Evolutionary conservation across 805 yeast species (phyloP).

Genomic region (Pichia rugopelliculosa): DNA sequence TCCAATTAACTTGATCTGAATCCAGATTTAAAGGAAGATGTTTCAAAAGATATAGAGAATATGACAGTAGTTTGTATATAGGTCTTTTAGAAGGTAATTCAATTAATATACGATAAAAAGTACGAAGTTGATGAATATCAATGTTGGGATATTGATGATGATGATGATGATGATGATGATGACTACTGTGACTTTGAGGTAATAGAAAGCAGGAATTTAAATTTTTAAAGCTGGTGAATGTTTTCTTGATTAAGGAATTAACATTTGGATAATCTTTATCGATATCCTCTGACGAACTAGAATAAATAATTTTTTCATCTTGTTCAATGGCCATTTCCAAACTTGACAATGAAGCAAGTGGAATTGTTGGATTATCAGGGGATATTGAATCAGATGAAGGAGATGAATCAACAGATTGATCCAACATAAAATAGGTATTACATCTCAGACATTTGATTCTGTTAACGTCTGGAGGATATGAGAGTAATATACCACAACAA

Average conservation of each 20-base stretch:
- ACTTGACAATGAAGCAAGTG: neutral
- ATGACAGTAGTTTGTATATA: constrained; percentile 43
- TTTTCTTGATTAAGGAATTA: constrained; percentile 36
- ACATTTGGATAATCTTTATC: constrained; percentile 38
- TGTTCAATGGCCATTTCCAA: neutral
- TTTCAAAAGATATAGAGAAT: constrained; percentile 45
- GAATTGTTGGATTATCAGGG: neutral
- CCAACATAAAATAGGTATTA: constrained; percentile 6
- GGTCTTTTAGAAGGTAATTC: constrained; percentile 58
- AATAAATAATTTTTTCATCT: neutral
- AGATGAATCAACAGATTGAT: neutral
- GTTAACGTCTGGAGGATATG: constrained; percentile 11
- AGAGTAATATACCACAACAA: constrained; percentile 14
- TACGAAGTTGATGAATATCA: constrained; percentile 4
- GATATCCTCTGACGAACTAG: neutral
- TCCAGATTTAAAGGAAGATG: constrained; percentile 37
- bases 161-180: too few species aligned
- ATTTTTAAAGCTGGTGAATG: constrained; percentile 41
- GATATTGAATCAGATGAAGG: neutral
- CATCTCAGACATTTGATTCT: constrained; percentile 15
- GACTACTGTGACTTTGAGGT: constrained; percentile 39
- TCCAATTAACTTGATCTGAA: constrained; percentile 45
- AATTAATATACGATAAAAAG: constrained; percentile 39
- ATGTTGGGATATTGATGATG: too few species aligned
- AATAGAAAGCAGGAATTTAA: constrained; percentile 59